phyloP scores from a whole-genome alignment of 441 rosid species.

The Flueggea neowawraea region DNA sequence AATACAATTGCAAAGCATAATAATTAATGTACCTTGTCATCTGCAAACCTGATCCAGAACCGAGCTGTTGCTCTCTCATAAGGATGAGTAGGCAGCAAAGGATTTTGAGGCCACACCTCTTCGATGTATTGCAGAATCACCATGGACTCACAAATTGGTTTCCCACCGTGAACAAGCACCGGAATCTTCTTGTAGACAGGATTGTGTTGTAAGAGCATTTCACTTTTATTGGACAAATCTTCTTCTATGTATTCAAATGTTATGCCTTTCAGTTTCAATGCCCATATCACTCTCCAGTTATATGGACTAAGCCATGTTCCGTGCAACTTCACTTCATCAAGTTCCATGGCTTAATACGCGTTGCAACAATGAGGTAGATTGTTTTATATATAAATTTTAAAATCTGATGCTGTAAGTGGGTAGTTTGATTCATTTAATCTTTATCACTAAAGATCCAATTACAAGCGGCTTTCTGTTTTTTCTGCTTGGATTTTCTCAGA shows the following conservation, averaged over 20 bases:
- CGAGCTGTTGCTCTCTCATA: slow-evolving; percentile 22
- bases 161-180: slow-evolving; percentile 17
- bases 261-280: slow-evolving; percentile 18
- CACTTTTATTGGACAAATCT: slow-evolving; percentile 12
- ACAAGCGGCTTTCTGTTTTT: too few relatives aligned
- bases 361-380: too few relatives aligned
- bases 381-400: too few relatives aligned
- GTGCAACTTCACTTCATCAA: slow-evolving; percentile 8
- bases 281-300: slow-evolving; percentile 8
- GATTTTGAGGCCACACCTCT: slow-evolving; percentile 21
- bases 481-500: too few relatives aligned
- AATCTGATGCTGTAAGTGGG: too few relatives aligned
- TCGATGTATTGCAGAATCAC: slow-evolving; percentile 17
- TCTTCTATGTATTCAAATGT: slow-evolving; percentile 11
- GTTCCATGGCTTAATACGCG: too few relatives aligned
- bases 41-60: slow-evolving; percentile 18
- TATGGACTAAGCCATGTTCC: slow-evolving; percentile 17
- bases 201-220: slow-evolving; percentile 6
- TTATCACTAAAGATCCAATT: too few relatives aligned
- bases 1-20: neutral
- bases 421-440: too few relatives aligned
- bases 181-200: slow-evolving; percentile 16
- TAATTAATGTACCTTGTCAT: slow-evolving; percentile 9
- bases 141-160: slow-evolving; percentile 13
- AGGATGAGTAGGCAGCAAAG: slow-evolving; percentile 14